phyloP scores from a whole-genome alignment of 352 stramenopile genomes.

The Pythium folliculosum region DNA sequence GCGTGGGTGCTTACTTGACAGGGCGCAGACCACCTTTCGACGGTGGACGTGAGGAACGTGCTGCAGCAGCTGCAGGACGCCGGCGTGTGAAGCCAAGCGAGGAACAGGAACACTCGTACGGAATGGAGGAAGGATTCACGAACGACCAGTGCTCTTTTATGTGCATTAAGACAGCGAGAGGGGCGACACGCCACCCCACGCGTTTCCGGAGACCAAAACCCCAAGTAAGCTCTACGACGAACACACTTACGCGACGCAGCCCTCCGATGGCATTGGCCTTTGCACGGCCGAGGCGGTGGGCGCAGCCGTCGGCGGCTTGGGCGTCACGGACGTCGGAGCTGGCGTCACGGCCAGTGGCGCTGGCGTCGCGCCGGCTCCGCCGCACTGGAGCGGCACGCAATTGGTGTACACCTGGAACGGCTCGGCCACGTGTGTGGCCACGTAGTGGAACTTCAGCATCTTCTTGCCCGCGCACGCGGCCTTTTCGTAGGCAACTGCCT shows the following conservation, averaged over 20 bases:
- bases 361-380: background rate
- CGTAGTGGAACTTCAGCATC: constrained; percentile 16
- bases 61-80: constrained; percentile 53
- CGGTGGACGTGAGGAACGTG: constrained; percentile 54
- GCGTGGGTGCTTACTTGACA: constrained; percentile 14
- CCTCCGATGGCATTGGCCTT: too few species aligned
- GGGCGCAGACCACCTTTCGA: constrained; percentile 61
- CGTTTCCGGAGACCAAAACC: too few species aligned
- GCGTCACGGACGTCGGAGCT: background rate
- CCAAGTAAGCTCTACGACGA: background rate
- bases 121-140: too few species aligned
- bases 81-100: constrained; percentile 28
- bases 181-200: too few species aligned
- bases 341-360: background rate
- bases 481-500: too few species aligned
- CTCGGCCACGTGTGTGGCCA: constrained; percentile 15
- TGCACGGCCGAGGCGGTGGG: too few species aligned
- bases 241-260: background rate
- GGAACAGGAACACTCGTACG: too few species aligned
- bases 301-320: too few species aligned
- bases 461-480: constrained; percentile 16
- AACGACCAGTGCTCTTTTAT: too few species aligned
- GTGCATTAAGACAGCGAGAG: too few species aligned
- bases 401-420: constrained; percentile 17
- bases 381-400: constrained; percentile 11